Conservation (phyloP, 148 eudicot genomes). For the Rhododendron mucronatum region DNA sequence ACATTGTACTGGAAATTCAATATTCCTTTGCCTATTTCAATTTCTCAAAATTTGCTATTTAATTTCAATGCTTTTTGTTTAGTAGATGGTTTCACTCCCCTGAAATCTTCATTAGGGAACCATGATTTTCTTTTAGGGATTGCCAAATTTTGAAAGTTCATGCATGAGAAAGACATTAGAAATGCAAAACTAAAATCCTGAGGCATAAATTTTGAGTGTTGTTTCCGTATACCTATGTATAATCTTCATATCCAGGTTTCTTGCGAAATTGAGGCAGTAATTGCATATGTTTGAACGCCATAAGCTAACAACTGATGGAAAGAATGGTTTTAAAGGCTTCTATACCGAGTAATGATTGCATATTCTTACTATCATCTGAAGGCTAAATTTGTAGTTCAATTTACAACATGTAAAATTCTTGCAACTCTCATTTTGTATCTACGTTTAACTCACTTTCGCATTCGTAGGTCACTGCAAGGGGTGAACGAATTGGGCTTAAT, state of each 20-base stretch:
- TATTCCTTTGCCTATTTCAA: neutral
- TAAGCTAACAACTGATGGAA: neutral
- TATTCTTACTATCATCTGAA: neutral
- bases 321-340: neutral
- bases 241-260: neutral
- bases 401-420: neutral
- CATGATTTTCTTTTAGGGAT: neutral
- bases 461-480: conserved; percentile 56
- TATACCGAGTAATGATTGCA: neutral
- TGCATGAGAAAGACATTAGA: neutral
- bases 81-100: neutral
- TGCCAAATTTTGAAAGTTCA: neutral
- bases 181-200: neutral
- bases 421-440: conserved; percentile 6
- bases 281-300: neutral
- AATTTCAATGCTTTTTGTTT: neutral
- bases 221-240: neutral
- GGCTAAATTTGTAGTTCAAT: neutral
- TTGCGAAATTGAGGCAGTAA: neutral
- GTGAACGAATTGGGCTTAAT: conserved; percentile 68
- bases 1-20: neutral
- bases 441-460: neutral
- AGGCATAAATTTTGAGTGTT: neutral
- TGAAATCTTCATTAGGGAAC: neutral
- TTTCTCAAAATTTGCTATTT: neutral